A percentile compares a stretch with the other conserved stretches of the same genome.
Conservation (phyloP, 108 stramenopile genomes). For the Skeletonema tropicum region DNA sequence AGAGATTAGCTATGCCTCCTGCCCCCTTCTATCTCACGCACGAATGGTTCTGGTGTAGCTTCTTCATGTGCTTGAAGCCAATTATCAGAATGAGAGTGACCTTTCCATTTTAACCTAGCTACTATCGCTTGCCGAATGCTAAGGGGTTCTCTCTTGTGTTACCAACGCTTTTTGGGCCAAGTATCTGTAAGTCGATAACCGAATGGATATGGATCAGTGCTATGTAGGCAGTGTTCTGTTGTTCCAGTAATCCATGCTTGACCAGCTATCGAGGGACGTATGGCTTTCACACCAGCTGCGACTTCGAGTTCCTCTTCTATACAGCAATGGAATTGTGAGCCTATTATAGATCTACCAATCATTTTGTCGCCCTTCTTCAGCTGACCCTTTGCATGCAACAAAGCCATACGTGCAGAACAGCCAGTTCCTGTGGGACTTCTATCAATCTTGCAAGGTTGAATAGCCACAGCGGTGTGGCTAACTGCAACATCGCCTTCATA, state of each 20-base stretch:
- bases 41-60: no score
- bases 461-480: constrained; percentile 22
- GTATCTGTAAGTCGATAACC: constrained; percentile 26
- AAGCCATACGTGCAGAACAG: constrained; percentile 22
- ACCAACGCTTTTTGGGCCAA: constrained; percentile 16
- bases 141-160: not conserved
- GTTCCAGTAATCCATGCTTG: constrained; percentile 22
- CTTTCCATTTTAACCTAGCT: no score
- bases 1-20: no score
- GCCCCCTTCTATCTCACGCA: no score
- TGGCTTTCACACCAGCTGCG: not conserved
- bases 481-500: constrained; percentile 8
- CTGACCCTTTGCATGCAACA: constrained; percentile 8
- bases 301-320: constrained; percentile 1
- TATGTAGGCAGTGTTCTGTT: constrained; percentile 9
- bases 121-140: no score
- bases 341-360: constrained; percentile 15
- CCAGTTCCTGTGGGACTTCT: constrained; percentile 24
- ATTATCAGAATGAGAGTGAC: no score
- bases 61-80: no score
- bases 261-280: constrained; percentile 15
- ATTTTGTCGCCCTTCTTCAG: constrained; percentile 17
- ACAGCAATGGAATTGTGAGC: constrained; percentile 9
- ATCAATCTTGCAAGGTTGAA: constrained; percentile 20
- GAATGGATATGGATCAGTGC: constrained; percentile 16